phyloP scores from a whole-genome alignment of 129 eudicot species.

The Centrapalus pauciflorus region DNA sequence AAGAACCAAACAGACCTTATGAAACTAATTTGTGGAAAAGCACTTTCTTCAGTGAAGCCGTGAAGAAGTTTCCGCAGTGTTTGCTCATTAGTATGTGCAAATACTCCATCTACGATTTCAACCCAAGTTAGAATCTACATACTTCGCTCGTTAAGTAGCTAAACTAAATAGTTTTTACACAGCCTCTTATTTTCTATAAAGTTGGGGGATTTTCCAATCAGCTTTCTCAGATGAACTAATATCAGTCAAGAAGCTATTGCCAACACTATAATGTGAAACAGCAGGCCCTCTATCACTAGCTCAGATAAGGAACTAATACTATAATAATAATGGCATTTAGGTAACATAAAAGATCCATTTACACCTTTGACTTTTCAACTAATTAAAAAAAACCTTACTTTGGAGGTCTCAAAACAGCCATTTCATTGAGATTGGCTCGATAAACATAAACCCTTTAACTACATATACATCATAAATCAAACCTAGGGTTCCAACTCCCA shows the following conservation, averaged over 20 bases:
- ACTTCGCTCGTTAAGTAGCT: slow-evolving; percentile 13
- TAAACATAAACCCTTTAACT: slow-evolving; percentile 4
- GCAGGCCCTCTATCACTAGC: background rate
- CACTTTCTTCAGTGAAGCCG: slow-evolving; percentile 57
- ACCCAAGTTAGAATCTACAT: slow-evolving; percentile 53
- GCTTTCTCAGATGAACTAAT: background rate
- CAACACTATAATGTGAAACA: background rate
- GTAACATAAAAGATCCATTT: background rate
- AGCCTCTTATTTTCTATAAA: slow-evolving; percentile 29
- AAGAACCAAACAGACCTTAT: slow-evolving; percentile 64
- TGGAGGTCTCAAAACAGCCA: background rate
- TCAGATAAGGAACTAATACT: background rate
- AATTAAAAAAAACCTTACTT: background rate
- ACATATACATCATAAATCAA: background rate
- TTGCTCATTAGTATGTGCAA: slow-evolving; percentile 70
- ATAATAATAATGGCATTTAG: background rate
- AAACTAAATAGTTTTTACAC: slow-evolving; percentile 37
- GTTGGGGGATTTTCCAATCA: slow-evolving; percentile 4
- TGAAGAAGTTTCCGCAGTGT: slow-evolving; percentile 72
- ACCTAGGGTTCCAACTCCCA: background rate
- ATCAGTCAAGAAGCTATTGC: background rate
- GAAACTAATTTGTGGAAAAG: slow-evolving; percentile 43
- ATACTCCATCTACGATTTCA: slow-evolving; percentile 76
- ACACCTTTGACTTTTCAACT: no score
- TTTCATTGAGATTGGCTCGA: background rate